These are phyloP conservation scores for Allium sativum DNA, from an alignment of 106 monocot genomes.

Conservation along the genomic window DNA sequence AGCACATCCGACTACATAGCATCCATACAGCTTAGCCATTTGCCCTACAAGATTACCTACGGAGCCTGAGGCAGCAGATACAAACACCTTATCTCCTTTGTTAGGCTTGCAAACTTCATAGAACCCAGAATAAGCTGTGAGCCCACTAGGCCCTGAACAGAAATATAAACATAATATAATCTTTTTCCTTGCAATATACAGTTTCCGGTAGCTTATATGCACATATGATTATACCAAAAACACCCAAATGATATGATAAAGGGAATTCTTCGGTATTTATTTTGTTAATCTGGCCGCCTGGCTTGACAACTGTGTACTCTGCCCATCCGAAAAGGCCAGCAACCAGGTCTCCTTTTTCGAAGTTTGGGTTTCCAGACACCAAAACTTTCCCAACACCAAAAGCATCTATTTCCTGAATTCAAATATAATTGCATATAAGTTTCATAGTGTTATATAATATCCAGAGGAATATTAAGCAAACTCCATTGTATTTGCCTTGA, in stretches of 20 bases:
- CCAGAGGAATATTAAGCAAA: no score
- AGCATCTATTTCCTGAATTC: constrained; percentile 15
- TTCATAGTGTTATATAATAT: no score
- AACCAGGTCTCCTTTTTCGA: constrained; percentile 12
- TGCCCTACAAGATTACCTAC: constrained; percentile 23
- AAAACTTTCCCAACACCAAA: constrained; percentile 22
- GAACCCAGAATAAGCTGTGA: constrained; percentile 20
- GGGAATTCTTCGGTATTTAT: constrained; percentile 8
- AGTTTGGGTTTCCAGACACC: constrained; percentile 12
- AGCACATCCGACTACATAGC: constrained; percentile 19
- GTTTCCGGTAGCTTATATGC: no score
- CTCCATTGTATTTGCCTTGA: no score
- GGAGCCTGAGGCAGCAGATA: constrained; percentile 21
- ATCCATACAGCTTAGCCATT: constrained; percentile 18
- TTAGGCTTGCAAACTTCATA: constrained; percentile 14
- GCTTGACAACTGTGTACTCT: constrained; percentile 17
- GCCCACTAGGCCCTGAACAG: constrained; percentile 8
- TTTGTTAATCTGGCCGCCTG: constrained; percentile 16
- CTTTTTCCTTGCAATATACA: no score
- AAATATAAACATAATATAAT: not conserved
- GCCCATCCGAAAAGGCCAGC: constrained; percentile 14
- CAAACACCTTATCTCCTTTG: constrained; percentile 21
- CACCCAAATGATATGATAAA: constrained; percentile 15
- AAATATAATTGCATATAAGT: not conserved
- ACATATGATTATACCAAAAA: constrained; percentile 13